Percentiles rank a stretch among this genome's conserved stretches.
phyloP scores from a whole-genome alignment of 2,329 filamentous ascomycete genomes.

The Tolypocladium cylindrosporum region DNA sequence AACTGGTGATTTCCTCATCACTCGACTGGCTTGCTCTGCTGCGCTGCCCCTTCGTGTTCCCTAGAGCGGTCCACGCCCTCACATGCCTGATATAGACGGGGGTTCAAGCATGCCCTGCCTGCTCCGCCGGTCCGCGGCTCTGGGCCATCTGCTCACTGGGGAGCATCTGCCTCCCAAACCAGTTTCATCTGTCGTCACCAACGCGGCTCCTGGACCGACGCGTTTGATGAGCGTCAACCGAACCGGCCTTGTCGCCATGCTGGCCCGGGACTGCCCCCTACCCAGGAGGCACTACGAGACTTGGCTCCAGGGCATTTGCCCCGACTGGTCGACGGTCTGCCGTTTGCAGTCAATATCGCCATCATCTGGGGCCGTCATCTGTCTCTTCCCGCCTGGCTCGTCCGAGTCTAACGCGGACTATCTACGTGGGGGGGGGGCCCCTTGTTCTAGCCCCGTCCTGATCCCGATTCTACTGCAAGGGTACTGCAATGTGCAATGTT shows the following conservation, averaged over 20 bases:
- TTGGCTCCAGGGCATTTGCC: slow-evolving; percentile 2
- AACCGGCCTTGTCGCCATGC: not conserved
- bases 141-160: not conserved
- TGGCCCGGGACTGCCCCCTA: not conserved
- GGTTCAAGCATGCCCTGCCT: not conserved
- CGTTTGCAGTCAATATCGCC: not conserved
- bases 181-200: slow-evolving; percentile 1
- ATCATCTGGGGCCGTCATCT: slow-evolving; percentile 1
- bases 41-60: not conserved
- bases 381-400: not conserved
- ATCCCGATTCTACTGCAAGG: slow-evolving; percentile 1
- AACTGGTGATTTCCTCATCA: not conserved
- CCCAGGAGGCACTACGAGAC: slow-evolving; percentile 1
- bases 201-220: not conserved
- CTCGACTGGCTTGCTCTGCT: not conserved
- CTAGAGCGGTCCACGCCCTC: not conserved
- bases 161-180: not conserved
- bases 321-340: slow-evolving; percentile 2
- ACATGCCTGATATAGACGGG: not conserved
- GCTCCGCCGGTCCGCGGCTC: slow-evolving; percentile 3
- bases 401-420: slow-evolving; percentile 1
- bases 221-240: slow-evolving; percentile 1
- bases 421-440: not conserved
- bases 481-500: not conserved
- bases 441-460: not conserved